A percentile compares a stretch with the other conserved stretches of the same genome.
phyloP scores from a whole-genome alignment of 2,329 filamentous ascomycete species.

The Epichloe coenophiala region DNA sequence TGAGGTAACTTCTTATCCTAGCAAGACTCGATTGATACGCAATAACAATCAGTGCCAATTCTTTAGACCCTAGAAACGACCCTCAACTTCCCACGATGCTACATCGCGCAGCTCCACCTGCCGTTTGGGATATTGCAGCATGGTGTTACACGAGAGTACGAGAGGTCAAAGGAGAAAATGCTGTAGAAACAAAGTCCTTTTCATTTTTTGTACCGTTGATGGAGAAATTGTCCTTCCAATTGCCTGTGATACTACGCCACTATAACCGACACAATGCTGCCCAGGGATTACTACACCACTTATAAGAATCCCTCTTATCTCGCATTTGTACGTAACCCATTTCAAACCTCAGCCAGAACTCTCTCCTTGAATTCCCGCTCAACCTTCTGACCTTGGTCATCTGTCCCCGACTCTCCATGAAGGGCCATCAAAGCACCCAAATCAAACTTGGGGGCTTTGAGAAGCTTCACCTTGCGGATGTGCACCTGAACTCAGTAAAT shows the following conservation, averaged over 20 bases:
- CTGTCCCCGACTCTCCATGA: constrained; percentile 91
- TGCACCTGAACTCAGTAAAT: constrained; percentile 55
- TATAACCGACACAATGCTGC: constrained; percentile 29
- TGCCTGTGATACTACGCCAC: constrained; percentile 30
- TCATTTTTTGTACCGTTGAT: constrained; percentile 21
- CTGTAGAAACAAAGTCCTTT: constrained; percentile 17
- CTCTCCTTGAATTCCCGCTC: constrained; percentile 99
- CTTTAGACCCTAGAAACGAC: too few species aligned
- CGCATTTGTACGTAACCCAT: constrained; percentile 15
- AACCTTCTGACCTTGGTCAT: constrained; percentile 96
- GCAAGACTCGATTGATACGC: too few species aligned
- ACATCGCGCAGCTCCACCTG: too few species aligned
- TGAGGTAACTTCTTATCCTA: too few species aligned
- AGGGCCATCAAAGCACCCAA: constrained; percentile 90
- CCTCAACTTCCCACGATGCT: too few species aligned
- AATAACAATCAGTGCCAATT: too few species aligned
- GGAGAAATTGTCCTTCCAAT: constrained; percentile 27
- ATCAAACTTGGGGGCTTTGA: constrained; percentile 98
- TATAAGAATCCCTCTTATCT: constrained; percentile 18
- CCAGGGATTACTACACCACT: constrained; percentile 19
- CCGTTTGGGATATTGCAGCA: too few species aligned
- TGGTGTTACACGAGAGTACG: too few species aligned
- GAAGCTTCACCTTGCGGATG: constrained; percentile 99
- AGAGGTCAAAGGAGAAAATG: too few species aligned
- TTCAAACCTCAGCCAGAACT: constrained; percentile 87